Percentiles rank a stretch among this genome's conserved stretches.
Conservation (phyloP, 2,329 filamentous ascomycete genomes). For the Rhexocercosporidium sp. region DNA sequence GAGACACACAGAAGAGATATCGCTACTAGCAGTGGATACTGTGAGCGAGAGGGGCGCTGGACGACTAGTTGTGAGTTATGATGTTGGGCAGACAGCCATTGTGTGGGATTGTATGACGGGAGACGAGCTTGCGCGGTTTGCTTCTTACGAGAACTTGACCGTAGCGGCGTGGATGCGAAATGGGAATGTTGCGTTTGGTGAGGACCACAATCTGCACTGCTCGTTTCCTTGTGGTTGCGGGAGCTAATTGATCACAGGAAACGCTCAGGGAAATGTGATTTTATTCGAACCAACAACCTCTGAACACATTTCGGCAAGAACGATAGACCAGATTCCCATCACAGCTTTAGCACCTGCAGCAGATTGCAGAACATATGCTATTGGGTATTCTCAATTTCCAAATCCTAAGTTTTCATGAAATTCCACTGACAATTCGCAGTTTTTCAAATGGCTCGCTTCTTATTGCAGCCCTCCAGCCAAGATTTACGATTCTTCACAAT, state of each 20-base stretch:
- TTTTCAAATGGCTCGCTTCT: conserved; percentile 95
- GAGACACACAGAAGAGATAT: conserved; percentile 81
- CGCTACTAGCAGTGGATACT: conserved; percentile 87
- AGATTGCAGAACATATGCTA: conserved; percentile 93
- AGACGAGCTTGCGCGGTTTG: conserved; percentile 88
- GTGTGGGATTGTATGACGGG: conserved; percentile 97
- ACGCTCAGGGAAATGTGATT: conserved; percentile 90
- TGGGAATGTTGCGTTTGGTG: conserved; percentile 96
- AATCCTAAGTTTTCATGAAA: neutral
- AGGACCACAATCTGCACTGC: conserved; percentile 41
- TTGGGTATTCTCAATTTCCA: conserved; percentile 67
- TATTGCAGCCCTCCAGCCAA: conserved; percentile 85
- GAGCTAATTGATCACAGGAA: conserved; percentile 62
- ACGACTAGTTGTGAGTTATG: conserved; percentile 89
- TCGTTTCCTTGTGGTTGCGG: conserved; percentile 13
- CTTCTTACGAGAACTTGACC: conserved; percentile 84
- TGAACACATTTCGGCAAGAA: conserved; percentile 89
- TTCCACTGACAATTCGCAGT: conserved; percentile 51
- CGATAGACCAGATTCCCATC: conserved; percentile 89
- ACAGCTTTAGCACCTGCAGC: conserved; percentile 88
- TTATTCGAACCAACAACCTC: conserved; percentile 92
- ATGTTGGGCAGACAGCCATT: conserved; percentile 87
- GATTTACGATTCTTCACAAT: conserved; percentile 93
- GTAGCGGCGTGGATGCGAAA: conserved; percentile 96
- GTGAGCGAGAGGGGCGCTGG: conserved; percentile 86